phyloP scores from a whole-genome alignment of 139 green algal species.

The Picochlorum sp. region DNA sequence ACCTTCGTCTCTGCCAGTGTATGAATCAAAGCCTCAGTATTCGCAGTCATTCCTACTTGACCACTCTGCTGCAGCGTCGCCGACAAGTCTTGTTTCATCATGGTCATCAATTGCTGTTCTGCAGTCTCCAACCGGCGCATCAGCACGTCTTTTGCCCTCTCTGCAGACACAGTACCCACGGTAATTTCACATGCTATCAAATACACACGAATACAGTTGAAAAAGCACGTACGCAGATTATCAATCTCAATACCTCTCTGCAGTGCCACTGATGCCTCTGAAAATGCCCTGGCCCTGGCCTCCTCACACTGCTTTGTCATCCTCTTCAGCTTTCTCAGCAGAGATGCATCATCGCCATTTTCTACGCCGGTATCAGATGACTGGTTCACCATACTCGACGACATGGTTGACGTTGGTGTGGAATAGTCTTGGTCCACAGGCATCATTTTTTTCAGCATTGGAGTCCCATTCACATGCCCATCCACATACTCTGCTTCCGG shows the following conservation, averaged over 20 bases:
- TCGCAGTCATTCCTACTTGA: neutral
- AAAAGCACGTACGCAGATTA: slow-evolving; percentile 8
- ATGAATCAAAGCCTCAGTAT: slow-evolving; percentile 2
- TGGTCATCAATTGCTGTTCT: slow-evolving; percentile 14
- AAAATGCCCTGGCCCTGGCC: slow-evolving; percentile 6
- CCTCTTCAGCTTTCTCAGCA: neutral
- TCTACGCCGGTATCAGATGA: neutral
- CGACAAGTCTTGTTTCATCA: slow-evolving; percentile 1
- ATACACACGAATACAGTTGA: too few species aligned
- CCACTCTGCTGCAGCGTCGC: neutral
- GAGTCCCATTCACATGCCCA: too few species aligned
- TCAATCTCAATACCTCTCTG: slow-evolving; percentile 15
- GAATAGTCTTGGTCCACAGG: neutral
- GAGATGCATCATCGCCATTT: neutral
- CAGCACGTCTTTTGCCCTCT: slow-evolving; percentile 13
- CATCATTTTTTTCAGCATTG: neutral
- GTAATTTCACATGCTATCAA: too few species aligned
- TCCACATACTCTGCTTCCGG: too few species aligned
- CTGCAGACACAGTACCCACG: neutral
- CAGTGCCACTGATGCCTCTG: slow-evolving; percentile 10
- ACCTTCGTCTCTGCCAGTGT: slow-evolving; percentile 8
- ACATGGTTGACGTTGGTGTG: neutral
- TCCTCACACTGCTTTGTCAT: slow-evolving; percentile 8
- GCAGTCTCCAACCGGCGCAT: slow-evolving; percentile 6
- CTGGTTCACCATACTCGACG: neutral